Percentiles rank a stretch among this genome's conserved stretches.
These are phyloP conservation scores for Yarrowia alimentaria DNA, from an alignment of 805 yeast genomes.

Conservation along the genomic window DNA sequence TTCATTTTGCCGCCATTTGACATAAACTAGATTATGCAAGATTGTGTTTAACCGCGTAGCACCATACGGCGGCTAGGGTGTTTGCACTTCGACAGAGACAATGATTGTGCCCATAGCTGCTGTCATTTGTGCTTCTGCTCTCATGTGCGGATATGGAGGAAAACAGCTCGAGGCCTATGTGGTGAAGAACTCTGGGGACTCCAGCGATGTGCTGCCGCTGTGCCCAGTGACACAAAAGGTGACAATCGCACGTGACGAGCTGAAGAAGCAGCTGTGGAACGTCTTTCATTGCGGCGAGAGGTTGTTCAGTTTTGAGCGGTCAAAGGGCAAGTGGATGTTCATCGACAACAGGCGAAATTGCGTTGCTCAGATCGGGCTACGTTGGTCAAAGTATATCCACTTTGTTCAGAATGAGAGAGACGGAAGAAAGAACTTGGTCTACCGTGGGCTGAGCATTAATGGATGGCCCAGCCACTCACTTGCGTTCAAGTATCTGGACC, in stretches of 20 bases:
- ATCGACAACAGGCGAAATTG: background rate
- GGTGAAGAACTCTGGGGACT: constrained; percentile 19
- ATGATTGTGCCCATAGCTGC: constrained; percentile 22
- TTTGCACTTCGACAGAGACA: too few relatives aligned
- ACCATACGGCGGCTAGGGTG: too few relatives aligned
- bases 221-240: constrained; percentile 3
- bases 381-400: constrained; percentile 12
- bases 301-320: constrained; percentile 1
- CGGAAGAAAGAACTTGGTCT: constrained; percentile 7
- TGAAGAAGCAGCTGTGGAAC: constrained; percentile 9
- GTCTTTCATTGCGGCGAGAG: constrained; percentile 1
- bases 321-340: constrained; percentile 1
- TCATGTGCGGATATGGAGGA: constrained; percentile 18
- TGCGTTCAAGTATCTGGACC: constrained; percentile 5
- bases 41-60: too few relatives aligned
- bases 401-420: constrained; percentile 13
- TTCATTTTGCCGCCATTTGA: too few relatives aligned
- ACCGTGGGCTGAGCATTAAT: constrained; percentile 3
- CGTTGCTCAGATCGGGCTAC: constrained; percentile 1
- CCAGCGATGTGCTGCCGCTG: constrained; percentile 26
- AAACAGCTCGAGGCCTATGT: constrained; percentile 20
- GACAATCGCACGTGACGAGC: background rate
- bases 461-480: constrained; percentile 1
- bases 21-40: too few relatives aligned
- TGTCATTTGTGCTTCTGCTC: constrained; percentile 6